Evolutionary conservation across 192 early-diverging fungal species (phyloP).

Genomic region (Irineochytrium annulatum): DNA sequence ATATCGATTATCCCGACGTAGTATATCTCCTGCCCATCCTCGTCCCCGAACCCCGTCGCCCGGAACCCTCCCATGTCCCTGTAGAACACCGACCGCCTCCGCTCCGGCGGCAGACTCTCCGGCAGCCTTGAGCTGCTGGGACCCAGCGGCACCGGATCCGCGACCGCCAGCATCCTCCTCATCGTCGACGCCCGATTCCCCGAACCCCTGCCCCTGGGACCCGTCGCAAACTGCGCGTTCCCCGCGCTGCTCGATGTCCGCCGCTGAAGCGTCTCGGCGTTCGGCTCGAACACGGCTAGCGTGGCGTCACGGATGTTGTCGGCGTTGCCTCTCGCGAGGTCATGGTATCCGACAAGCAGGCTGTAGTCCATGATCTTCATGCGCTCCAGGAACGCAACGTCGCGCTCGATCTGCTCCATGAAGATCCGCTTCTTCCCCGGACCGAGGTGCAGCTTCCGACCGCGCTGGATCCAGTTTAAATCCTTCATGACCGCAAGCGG

Average conservation of each 20-base stretch:
- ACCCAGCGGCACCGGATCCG: slow-evolving; percentile 58
- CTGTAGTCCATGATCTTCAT: slow-evolving; percentile 98
- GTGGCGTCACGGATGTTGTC: slow-evolving; percentile 91
- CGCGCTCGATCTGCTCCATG: slow-evolving; percentile 79
- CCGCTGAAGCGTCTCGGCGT: slow-evolving; percentile 12
- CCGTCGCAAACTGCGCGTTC: background rate
- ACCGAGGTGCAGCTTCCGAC: slow-evolving; percentile 72
- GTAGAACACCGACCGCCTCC: slow-evolving; percentile 80
- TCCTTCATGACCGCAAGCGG: slow-evolving; percentile 92
- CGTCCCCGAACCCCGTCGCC: slow-evolving; percentile 68
- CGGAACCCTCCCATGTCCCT: slow-evolving; percentile 85
- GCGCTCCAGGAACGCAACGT: slow-evolving; percentile 73
- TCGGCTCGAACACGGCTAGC: slow-evolving; percentile 79
- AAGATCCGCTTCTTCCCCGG: slow-evolving; percentile 75
- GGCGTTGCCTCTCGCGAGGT: slow-evolving; percentile 68
- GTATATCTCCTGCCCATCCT: slow-evolving; percentile 65
- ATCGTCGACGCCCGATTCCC: slow-evolving; percentile 11
- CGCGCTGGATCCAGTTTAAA: slow-evolving; percentile 84
- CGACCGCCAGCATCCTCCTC: slow-evolving; percentile 18
- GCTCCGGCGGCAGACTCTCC: slow-evolving; percentile 32
- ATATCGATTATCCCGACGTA: slow-evolving; percentile 98
- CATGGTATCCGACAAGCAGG: slow-evolving; percentile 88
- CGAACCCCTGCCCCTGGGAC: too few species aligned
- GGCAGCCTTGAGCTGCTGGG: slow-evolving; percentile 51
- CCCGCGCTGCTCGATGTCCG: background rate